These are phyloP conservation scores for Ganoderma leucocontextum DNA, from an alignment of 1,284 basidiomycete species.

Conservation along the genomic window DNA sequence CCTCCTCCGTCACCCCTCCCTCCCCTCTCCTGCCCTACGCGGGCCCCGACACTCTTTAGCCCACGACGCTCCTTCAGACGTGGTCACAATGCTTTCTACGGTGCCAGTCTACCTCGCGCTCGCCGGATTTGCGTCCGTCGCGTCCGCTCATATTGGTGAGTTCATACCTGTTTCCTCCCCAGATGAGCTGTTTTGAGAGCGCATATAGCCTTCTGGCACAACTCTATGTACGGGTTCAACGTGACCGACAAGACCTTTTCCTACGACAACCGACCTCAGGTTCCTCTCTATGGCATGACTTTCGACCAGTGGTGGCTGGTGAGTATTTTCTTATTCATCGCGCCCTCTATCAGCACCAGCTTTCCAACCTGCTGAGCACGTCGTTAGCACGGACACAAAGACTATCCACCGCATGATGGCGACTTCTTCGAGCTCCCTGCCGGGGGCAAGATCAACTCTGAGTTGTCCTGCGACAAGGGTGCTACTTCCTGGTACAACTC, in stretches of 20 bases:
- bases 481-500: constrained; percentile 60
- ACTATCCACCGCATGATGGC: constrained; percentile 60
- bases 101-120: constrained; percentile 34
- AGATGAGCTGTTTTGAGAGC: not conserved
- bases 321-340: constrained; percentile 23
- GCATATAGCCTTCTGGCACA: constrained; percentile 42
- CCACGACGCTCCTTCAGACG: constrained; percentile 27
- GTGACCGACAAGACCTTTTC: constrained; percentile 57
- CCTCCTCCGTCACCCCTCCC: constrained; percentile 13
- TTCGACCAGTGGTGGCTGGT: constrained; percentile 78
- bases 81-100: constrained; percentile 34
- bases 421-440: constrained; percentile 69
- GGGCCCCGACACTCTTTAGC: constrained; percentile 38
- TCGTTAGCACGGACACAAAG: constrained; percentile 58
- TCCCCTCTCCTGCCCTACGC: constrained; percentile 24
- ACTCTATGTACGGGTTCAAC: constrained; percentile 61
- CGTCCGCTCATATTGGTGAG: constrained; percentile 37
- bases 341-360: not conserved
- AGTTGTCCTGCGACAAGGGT: constrained; percentile 66
- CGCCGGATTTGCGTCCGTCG: constrained; percentile 37
- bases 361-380: not conserved
- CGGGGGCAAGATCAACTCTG: constrained; percentile 55
- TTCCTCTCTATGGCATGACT: constrained; percentile 59
- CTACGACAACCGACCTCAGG: constrained; percentile 64
- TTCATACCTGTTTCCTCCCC: not conserved